Base-by-base conservation (phyloP, 2,329 filamentous ascomycete genomes). In the Trichoderma harzianum region DNA sequence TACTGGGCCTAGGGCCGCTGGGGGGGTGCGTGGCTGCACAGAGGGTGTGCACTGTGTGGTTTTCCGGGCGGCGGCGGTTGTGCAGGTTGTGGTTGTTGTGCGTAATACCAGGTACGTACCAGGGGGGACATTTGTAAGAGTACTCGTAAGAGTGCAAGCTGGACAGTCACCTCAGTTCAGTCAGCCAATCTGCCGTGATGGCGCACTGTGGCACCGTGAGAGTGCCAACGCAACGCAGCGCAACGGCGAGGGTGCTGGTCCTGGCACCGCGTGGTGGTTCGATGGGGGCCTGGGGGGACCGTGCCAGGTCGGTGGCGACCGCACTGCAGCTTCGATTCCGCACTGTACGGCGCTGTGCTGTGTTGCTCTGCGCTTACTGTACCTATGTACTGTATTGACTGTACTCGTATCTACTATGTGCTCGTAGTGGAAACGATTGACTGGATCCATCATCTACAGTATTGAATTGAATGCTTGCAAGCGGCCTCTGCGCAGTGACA, bases 141-240 rank as follows among this genome's bases (percentile, higher is more conserved):
- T 30, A 3, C 57, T n/a, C 5, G 28, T 60, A n/a, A 32, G 28
- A 34, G 57, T 30, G 6, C 57, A 18, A n/a, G 34, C n/a, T 30
- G 28, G 18, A 21, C 57, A 34, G 18, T 60, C 57, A 60, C 6
- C 6, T 43, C 39, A 10, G 16, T 43, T 10, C 43, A 51, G 43
- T 51, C 57, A 53, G 47, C 47, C 10, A 53, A 53, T 47, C 26
- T 30, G 39, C 39, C 18, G 62, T 53, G 43, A 21, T 7, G 5
- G 39, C 63, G 55, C 66, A 69, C 55, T 61, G 57, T 61, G 21
- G 66, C 66, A 62, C 28, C 57, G 66, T 36, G 66, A 51, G n/a
- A 51, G 57, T 53, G 30, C 66, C 66, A 69, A n/a, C 64, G 64
- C 64, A 65, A 65, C 21, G 47, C n/a, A 51, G 16, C 43, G 43